Evolutionary conservation across 148 eudicot genomes (phyloP).

Genomic region (Camellia sinensis): DNA sequence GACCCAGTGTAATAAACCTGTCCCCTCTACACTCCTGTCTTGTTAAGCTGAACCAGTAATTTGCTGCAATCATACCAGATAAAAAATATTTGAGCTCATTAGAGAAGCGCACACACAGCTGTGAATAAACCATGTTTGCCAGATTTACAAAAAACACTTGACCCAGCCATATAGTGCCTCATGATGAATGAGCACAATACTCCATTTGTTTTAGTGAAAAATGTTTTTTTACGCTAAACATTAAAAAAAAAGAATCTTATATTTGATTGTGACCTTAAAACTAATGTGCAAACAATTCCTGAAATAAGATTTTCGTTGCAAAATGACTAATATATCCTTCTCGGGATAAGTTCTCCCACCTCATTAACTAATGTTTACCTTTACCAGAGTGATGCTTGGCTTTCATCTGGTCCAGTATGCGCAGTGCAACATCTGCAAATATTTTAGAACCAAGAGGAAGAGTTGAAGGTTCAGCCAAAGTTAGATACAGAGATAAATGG

Average conservation of each 20-base stretch:
- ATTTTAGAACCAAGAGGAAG: conserved; percentile 8
- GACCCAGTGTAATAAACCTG: not conserved
- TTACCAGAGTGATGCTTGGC: too few species aligned
- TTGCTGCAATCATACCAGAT: not conserved
- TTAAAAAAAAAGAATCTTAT: too few species aligned
- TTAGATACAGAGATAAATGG: conserved; percentile 8
- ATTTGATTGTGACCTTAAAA: too few species aligned
- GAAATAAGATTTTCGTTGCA: too few species aligned
- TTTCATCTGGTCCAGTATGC: not conserved
- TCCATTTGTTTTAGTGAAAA: too few species aligned
- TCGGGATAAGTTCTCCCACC: too few species aligned
- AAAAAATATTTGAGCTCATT: not conserved
- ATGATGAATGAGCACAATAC: too few species aligned
- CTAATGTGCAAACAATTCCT: too few species aligned
- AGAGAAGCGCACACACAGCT: not conserved
- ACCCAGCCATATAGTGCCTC: too few species aligned
- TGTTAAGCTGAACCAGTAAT: conserved; percentile 6
- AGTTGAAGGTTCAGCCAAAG: not conserved
- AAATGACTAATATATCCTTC: too few species aligned
- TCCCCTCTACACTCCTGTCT: not conserved
- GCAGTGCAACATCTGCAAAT: not conserved
- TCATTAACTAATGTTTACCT: not conserved
- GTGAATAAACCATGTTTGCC: not conserved
- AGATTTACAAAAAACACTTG: too few species aligned
- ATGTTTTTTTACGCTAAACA: too few species aligned